Conservation (phyloP, 1,284 basidiomycete genomes). For the Xerocomus amazonicus region DNA sequence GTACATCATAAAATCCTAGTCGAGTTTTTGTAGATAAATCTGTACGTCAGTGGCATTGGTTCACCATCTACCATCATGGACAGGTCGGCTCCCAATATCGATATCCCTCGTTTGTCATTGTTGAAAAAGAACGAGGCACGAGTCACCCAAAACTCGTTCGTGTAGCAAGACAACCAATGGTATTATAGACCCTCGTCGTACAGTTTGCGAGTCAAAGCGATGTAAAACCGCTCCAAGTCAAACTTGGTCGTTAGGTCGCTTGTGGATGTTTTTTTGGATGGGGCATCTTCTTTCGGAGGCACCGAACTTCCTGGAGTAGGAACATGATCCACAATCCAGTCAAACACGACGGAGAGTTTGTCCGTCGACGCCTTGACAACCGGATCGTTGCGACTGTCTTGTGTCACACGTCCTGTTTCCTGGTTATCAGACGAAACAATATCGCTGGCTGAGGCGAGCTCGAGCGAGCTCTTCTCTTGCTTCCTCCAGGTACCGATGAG, state of each 20-base stretch:
- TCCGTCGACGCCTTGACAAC: slow-evolving; percentile 65
- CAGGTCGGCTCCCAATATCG: too few species aligned
- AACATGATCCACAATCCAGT: slow-evolving; percentile 74
- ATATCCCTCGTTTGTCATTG: too few species aligned
- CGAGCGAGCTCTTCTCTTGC: slow-evolving; percentile 39
- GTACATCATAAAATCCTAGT: not conserved
- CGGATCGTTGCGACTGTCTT: slow-evolving; percentile 46
- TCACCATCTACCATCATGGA: too few species aligned
- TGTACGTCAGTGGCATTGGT: not conserved
- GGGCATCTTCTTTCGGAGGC: slow-evolving; percentile 24
- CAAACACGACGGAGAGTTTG: slow-evolving; percentile 65
- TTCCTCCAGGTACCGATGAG: slow-evolving; percentile 58
- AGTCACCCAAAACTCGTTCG: too few species aligned
- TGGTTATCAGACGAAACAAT: slow-evolving; percentile 7
- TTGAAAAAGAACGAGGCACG: too few species aligned
- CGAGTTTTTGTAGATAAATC: not conserved
- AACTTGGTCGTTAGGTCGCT: slow-evolving; percentile 56
- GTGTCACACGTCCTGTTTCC: slow-evolving; percentile 27
- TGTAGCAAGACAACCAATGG: too few species aligned
- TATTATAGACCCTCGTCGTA: slow-evolving; percentile 74
- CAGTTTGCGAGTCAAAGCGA: slow-evolving; percentile 71
- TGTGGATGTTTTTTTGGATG: slow-evolving; percentile 21
- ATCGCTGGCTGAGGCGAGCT: slow-evolving; percentile 20
- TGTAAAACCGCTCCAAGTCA: slow-evolving; percentile 74
- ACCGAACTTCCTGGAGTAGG: slow-evolving; percentile 34